A percentile compares a stretch with the other conserved stretches of the same genome.
These are phyloP conservation scores for Roridomyces roridus DNA, from an alignment of 768 basidiomycete species.

Conservation along the genomic window DNA sequence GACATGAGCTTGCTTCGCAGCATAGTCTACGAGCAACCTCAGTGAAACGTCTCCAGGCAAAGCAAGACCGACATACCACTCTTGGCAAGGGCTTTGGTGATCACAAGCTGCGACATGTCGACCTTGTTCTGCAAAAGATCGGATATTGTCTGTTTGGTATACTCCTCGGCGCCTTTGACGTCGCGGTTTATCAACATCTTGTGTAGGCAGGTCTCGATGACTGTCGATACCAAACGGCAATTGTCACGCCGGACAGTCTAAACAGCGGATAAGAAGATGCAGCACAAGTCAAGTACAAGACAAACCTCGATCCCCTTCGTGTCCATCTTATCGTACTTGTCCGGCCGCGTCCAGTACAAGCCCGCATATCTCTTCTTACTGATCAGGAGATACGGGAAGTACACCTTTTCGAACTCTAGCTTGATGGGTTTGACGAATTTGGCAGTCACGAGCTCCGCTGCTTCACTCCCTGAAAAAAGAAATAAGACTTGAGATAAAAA, in stretches of 20 bases:
- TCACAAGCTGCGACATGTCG: constrained; percentile 99
- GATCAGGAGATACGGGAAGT: constrained; percentile 97
- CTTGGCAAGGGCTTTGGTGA: constrained; percentile 96
- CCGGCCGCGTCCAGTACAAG: constrained; percentile 94
- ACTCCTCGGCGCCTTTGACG: constrained; percentile 94
- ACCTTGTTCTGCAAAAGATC: constrained; percentile 96
- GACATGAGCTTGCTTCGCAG: constrained; percentile 94
- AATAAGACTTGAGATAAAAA: not conserved
- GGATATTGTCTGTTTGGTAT: constrained; percentile 91
- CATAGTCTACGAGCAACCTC: constrained; percentile 66
- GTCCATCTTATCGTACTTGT: constrained; percentile 99
- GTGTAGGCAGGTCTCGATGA: constrained; percentile 97
- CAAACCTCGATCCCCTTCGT: constrained; percentile 97
- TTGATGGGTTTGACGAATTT: constrained; percentile 97
- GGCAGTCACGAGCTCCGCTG: constrained; percentile 87
- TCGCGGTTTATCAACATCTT: constrained; percentile 98
- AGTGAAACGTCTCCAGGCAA: not conserved
- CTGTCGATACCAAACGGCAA: constrained; percentile 96
- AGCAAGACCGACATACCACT: constrained; percentile 53
- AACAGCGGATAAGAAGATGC: not conserved
- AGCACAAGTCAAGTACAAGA: not conserved
- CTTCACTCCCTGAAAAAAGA: constrained; percentile 74
- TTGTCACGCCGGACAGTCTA: constrained; percentile 98
- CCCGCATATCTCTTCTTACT: constrained; percentile 99
- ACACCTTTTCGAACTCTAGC: constrained; percentile 99